A percentile compares a stretch with the other conserved stretches of the same genome.
Evolutionary conservation across 192 early-diverging fungal genomes (phyloP).

Genomic region (Coemansia sp.): DNA sequence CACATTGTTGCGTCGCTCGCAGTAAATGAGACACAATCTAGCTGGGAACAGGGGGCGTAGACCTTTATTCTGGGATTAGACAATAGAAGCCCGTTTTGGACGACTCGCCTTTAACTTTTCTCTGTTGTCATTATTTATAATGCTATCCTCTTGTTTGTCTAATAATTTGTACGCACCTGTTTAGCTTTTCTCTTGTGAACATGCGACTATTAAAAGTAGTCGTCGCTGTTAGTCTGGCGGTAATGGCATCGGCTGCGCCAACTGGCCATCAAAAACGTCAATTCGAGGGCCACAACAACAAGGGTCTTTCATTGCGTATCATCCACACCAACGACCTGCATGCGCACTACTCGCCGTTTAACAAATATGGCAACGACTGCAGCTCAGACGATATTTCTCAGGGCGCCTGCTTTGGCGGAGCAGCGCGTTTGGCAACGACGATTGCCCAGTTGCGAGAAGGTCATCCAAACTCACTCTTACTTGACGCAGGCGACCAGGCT

Average conservation of each 20-base stretch:
- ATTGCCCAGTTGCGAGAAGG: conserved; percentile 57
- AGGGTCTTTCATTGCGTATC: conserved; percentile 22
- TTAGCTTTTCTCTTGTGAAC: neutral
- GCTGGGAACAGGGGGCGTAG: neutral
- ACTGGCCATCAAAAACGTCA: neutral
- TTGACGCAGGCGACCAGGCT: conserved; percentile 70
- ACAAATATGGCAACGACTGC: conserved; percentile 55
- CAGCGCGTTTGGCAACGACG: conserved; percentile 61
- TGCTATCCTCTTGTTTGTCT: too few species aligned
- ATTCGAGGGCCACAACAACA: neutral
- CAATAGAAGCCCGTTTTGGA: neutral
- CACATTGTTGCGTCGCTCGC: neutral
- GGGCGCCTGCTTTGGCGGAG: conserved; percentile 59
- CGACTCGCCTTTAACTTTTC: neutral
- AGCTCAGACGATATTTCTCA: conserved; percentile 32
- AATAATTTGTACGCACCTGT: too few species aligned
- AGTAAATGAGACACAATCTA: neutral
- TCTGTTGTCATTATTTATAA: too few species aligned
- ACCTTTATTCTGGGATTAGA: neutral
- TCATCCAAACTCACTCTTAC: conserved; percentile 56
- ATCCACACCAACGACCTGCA: conserved; percentile 60
- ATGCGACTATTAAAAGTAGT: neutral
- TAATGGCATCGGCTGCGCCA: neutral
- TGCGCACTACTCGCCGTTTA: conserved; percentile 55
- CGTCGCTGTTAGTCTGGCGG: neutral